Conservation (phyloP, 768 basidiomycete genomes). For the Psilocybe azurescens region DNA sequence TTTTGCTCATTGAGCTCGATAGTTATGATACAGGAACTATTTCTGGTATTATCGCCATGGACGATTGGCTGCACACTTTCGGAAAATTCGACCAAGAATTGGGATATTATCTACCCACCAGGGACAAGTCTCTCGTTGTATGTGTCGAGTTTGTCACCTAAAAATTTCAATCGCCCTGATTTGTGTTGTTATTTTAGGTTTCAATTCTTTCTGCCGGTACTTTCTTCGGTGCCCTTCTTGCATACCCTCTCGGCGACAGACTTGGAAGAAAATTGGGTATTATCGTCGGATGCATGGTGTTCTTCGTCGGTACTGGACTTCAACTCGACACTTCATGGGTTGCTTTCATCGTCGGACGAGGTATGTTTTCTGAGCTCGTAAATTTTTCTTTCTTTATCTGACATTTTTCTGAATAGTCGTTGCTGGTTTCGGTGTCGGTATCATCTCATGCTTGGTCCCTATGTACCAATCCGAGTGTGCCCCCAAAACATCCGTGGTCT, state of each 20-base stretch:
- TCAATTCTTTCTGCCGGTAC: constrained; percentile 84
- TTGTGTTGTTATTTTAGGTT: constrained; percentile 7
- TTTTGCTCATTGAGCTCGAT: neutral
- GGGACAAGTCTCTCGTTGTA: constrained; percentile 44
- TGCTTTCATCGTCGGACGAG: constrained; percentile 19
- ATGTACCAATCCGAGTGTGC: constrained; percentile 52
- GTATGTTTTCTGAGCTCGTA: no score
- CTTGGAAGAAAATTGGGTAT: constrained; percentile 63
- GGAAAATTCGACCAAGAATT: constrained; percentile 32
- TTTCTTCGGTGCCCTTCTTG: constrained; percentile 70
- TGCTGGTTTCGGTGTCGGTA: constrained; percentile 36
- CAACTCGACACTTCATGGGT: constrained; percentile 54
- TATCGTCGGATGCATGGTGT: constrained; percentile 59
- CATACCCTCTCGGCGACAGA: constrained; percentile 39
- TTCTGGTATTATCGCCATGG: constrained; percentile 70
- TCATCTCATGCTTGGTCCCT: constrained; percentile 65
- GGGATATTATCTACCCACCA: constrained; percentile 44
- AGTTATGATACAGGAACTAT: constrained; percentile 82
- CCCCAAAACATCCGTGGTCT: constrained; percentile 75
- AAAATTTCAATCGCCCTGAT: neutral
- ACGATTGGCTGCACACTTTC: constrained; percentile 56
- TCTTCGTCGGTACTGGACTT: constrained; percentile 63
- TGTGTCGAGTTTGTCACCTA: neutral
- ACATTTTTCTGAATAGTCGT: neutral
- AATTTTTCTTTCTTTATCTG: no score